Conservation (phyloP, 345 rosid genomes). For the Trapa bicornis region DNA sequence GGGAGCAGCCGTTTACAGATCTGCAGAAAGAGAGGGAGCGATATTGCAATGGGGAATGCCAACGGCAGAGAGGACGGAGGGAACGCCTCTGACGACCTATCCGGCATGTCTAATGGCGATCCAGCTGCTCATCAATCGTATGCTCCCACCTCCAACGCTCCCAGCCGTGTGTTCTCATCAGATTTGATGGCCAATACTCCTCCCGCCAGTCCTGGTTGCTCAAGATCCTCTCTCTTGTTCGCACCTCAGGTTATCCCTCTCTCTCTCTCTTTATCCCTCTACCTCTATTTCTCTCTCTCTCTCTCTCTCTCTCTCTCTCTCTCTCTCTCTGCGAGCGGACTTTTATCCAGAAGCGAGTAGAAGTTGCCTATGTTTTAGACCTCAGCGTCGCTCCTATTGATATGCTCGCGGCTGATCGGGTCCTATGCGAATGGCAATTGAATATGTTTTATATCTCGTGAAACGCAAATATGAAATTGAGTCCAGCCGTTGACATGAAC, state of each 20-base stretch:
- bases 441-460: not conserved
- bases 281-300: conserved; percentile 5
- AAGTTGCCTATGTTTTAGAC: not conserved
- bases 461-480: not conserved
- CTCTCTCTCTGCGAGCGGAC: not conserved
- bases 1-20: conserved; percentile 6
- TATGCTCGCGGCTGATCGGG: not conserved
- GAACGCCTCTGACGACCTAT: conserved; percentile 6
- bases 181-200: conserved; percentile 39
- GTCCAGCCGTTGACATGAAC: not conserved
- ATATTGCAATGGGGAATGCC: conserved; percentile 58
- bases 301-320: conserved; percentile 19
- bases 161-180: conserved; percentile 26
- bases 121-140: conserved; percentile 13
- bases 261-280: not conserved
- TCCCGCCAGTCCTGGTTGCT: conserved; percentile 41
- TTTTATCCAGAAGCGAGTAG: not conserved
- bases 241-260: conserved; percentile 51
- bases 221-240: conserved; percentile 54
- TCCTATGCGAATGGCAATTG: not conserved
- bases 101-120: conserved; percentile 33
- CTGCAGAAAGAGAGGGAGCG: not conserved
- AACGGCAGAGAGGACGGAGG: conserved; percentile 44
- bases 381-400: not conserved
- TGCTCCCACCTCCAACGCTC: conserved; percentile 8